These are phyloP conservation scores for Stentor coeruleus DNA, from an alignment of 73 alveolate species.

Conservation along the genomic window DNA sequence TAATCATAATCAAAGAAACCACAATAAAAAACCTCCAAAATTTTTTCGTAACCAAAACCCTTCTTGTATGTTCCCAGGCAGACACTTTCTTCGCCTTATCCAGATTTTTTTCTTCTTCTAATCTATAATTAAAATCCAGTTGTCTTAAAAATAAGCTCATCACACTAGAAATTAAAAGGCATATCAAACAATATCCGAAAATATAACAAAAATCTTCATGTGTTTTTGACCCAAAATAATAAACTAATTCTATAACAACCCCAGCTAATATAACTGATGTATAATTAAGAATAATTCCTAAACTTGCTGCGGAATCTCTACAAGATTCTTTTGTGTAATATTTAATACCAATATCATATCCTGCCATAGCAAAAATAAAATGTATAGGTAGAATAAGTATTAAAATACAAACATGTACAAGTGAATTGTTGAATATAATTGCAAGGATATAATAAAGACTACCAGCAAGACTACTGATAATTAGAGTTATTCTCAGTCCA, in stretches of 20 bases:
- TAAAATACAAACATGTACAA: neutral
- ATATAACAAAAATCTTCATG: neutral
- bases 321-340: neutral
- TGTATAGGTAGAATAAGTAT: neutral
- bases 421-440: neutral
- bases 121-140: neutral
- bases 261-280: neutral
- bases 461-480: neutral
- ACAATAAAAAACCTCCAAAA: constrained; percentile 6
- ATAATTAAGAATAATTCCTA: neutral
- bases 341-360: neutral
- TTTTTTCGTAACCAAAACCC: no score
- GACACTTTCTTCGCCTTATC: no score
- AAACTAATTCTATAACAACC: neutral
- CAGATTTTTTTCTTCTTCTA: no score
- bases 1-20: neutral
- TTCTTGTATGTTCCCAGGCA: no score
- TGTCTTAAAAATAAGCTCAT: neutral
- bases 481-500: neutral
- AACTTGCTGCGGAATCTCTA: no score
- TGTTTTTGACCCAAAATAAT: neutral
- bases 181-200: no score
- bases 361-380: neutral
- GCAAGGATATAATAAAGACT: neutral
- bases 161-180: neutral